phyloP scores from a whole-genome alignment of 306 rosid species.

The Geum urbanum region DNA sequence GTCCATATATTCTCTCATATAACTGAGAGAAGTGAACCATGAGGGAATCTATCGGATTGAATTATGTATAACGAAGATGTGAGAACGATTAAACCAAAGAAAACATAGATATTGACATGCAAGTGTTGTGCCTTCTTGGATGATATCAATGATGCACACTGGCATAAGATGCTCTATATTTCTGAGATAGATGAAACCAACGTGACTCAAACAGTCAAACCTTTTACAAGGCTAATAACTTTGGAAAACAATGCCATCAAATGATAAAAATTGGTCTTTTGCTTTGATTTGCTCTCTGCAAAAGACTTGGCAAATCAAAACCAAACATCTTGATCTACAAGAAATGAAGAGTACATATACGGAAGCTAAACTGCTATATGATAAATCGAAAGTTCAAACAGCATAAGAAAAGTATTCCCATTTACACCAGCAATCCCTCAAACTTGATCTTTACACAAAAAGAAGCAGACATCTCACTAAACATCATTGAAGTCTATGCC shows the following conservation, averaged over 20 bases:
- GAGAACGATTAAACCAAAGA: slow-evolving; percentile 28
- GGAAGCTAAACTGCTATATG: slow-evolving; percentile 23
- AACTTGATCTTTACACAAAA: slow-evolving; percentile 18
- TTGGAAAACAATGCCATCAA: background rate
- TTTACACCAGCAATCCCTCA: slow-evolving; percentile 41
- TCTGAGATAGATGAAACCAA: slow-evolving; percentile 16
- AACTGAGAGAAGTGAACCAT: background rate
- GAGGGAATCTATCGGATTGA: background rate
- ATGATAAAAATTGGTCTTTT: background rate
- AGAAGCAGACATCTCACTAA: background rate
- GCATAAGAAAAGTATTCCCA: slow-evolving; percentile 35
- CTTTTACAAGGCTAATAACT: background rate
- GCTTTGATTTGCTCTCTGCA: background rate
- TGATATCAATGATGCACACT: slow-evolving; percentile 4
- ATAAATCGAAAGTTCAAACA: slow-evolving; percentile 29
- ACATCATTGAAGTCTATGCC: slow-evolving; percentile 46
- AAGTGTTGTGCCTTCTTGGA: slow-evolving; percentile 16
- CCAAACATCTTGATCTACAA: slow-evolving; percentile 5
- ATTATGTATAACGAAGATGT: background rate
- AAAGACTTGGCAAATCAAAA: slow-evolving; percentile 3
- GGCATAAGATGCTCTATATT: background rate
- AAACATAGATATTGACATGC: background rate
- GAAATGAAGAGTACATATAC: background rate
- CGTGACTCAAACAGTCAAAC: background rate
- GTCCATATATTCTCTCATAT: background rate